Evolutionary conservation across 768 basidiomycete species (phyloP).

Genomic region (Polyporus arcularius): DNA sequence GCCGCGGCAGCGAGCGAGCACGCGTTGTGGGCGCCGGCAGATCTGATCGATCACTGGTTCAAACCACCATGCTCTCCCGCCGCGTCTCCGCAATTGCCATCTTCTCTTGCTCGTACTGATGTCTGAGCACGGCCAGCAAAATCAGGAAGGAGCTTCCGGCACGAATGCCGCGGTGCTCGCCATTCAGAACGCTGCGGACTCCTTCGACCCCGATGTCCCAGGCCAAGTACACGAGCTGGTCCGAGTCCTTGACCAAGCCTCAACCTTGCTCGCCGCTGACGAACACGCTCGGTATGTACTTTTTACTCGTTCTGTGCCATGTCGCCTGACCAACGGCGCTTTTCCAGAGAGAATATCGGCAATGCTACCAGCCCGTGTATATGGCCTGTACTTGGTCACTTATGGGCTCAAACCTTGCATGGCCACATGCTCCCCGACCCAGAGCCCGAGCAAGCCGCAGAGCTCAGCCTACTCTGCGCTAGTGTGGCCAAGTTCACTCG

Average conservation of each 20-base stretch:
- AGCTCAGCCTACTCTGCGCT: constrained; percentile 24
- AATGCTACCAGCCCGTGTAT: constrained; percentile 40
- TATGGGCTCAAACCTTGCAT: constrained; percentile 48
- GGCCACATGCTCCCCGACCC: constrained; percentile 37
- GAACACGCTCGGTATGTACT: background rate
- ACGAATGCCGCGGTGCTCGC: constrained; percentile 11
- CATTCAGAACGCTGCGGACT: constrained; percentile 47
- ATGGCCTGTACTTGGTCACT: constrained; percentile 54
- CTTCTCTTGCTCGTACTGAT: background rate
- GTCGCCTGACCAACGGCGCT: background rate
- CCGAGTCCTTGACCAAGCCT: background rate
- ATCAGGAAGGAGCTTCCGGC: background rate
- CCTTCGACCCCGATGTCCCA: constrained; percentile 39
- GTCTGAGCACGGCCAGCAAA: background rate
- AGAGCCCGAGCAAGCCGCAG: constrained; percentile 44
- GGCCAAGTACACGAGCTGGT: constrained; percentile 30
- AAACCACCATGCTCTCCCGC: no score
- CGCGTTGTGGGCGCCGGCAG: no score
- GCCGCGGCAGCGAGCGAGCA: no score
- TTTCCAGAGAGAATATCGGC: constrained; percentile 38
- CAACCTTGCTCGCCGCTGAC: background rate
- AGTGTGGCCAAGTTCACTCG: constrained; percentile 74
- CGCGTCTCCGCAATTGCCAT: no score
- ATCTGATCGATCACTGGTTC: no score
- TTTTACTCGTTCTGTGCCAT: background rate